Conservation (phyloP, 163 green algal genomes). For the Scenedesmus sp. region DNA sequence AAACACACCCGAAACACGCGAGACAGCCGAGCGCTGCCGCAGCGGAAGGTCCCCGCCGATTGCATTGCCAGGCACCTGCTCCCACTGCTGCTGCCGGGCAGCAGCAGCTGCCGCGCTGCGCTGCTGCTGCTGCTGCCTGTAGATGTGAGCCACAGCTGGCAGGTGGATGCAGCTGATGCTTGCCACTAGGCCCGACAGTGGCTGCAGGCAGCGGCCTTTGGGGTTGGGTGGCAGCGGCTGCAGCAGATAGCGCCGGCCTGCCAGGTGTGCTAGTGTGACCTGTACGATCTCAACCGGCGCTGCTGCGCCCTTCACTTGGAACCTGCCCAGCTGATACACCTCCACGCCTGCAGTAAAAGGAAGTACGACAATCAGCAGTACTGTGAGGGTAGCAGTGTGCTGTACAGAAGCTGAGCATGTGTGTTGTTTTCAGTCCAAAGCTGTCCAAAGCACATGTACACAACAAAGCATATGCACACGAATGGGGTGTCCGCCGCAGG, state of each 20-base stretch:
- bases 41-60: not conserved
- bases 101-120: not conserved
- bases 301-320: constrained; percentile 18
- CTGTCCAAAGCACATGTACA: not conserved
- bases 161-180: not conserved
- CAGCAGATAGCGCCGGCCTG: constrained; percentile 26
- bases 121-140: constrained; percentile 27
- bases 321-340: constrained; percentile 21
- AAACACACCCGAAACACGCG: not conserved
- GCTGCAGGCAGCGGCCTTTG: constrained; percentile 24
- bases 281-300: constrained; percentile 23
- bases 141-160: not conserved
- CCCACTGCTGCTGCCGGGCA: not conserved
- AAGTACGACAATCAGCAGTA: not conserved
- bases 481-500: not conserved
- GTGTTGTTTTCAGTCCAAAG: not conserved
- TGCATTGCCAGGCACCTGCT: not conserved
- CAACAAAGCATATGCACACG: not conserved
- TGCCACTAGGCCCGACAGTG: not conserved
- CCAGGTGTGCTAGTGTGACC: constrained; percentile 11
- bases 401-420: not conserved
- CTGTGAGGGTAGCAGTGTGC: not conserved
- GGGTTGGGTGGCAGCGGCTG: not conserved
- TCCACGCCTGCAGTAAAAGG: not conserved
- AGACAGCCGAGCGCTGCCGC: not conserved